These are phyloP conservation scores for Zymoseptoria tritici DNA, from an alignment of 2,329 filamentous ascomycete species.

Conservation along the genomic window DNA sequence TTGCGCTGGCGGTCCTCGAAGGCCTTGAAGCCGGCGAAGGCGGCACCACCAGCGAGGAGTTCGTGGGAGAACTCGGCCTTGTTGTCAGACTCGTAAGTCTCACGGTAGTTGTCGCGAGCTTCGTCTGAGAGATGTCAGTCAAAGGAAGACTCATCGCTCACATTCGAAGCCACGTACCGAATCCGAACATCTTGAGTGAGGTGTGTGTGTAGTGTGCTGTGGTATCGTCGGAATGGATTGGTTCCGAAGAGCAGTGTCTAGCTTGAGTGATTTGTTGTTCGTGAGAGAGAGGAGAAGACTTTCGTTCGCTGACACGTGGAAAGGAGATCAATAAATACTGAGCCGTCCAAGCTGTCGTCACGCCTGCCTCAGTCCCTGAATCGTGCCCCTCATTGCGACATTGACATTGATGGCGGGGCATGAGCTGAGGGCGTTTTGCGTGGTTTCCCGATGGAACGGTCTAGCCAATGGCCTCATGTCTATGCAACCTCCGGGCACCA, in stretches of 20 bases:
- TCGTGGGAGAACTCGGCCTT: constrained; percentile 66
- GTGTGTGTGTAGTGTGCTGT: constrained; percentile 4
- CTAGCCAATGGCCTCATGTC: neutral
- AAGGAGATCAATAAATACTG: neutral
- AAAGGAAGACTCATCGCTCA: neutral
- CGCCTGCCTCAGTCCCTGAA: neutral
- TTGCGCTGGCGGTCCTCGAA: constrained; percentile 68
- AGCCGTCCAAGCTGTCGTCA: neutral
- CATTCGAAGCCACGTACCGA: constrained; percentile 26
- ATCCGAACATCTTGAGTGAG: constrained; percentile 38
- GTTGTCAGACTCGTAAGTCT: constrained; percentile 44
- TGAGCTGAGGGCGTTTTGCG: neutral
- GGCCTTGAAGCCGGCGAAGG: constrained; percentile 72
- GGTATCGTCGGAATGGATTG: too few relatives aligned
- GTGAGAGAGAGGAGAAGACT: neutral
- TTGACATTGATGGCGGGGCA: neutral
- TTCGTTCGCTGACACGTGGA: neutral
- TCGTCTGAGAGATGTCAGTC: constrained; percentile 36
- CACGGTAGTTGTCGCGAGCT: constrained; percentile 46
- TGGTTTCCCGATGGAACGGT: neutral
- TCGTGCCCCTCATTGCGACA: neutral
- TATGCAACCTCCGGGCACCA: neutral
- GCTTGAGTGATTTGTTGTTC: neutral
- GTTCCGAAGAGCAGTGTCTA: neutral
- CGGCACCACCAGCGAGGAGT: constrained; percentile 64